Percentiles rank a stretch among this genome's conserved stretches.
These are phyloP conservation scores for Pichia cactophila DNA, from an alignment of 1,139 yeast species.

Conservation along the genomic window DNA sequence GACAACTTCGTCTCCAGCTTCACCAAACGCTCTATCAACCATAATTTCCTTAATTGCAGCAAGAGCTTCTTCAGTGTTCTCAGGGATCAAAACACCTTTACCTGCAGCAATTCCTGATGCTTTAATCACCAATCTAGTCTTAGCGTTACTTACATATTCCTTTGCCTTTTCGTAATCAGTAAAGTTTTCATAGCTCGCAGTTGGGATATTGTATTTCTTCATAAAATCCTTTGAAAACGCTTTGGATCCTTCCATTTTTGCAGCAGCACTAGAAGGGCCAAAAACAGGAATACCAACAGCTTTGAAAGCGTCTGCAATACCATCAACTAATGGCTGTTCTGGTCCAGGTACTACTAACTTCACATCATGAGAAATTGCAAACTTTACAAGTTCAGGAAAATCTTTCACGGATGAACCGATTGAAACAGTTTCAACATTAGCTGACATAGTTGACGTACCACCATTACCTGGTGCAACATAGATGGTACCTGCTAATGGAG, in stretches of 20 bases:
- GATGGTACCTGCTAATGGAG: slow-evolving; percentile 61
- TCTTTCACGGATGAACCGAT: slow-evolving; percentile 56
- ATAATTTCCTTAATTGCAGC: slow-evolving; percentile 81
- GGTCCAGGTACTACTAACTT: slow-evolving; percentile 93
- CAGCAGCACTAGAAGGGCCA: slow-evolving; percentile 90
- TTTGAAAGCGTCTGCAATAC: slow-evolving; percentile 63
- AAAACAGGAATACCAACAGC: slow-evolving; percentile 88
- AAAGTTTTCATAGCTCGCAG: slow-evolving; percentile 84
- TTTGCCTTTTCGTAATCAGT: slow-evolving; percentile 68
- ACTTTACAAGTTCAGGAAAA: slow-evolving; percentile 51
- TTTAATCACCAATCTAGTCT: slow-evolving; percentile 82
- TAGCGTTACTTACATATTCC: slow-evolving; percentile 54
- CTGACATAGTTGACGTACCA: slow-evolving; percentile 53
- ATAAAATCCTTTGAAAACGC: slow-evolving; percentile 90
- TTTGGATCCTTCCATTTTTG: slow-evolving; percentile 95
- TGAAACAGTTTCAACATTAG: slow-evolving; percentile 63
- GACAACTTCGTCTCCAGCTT: slow-evolving; percentile 94
- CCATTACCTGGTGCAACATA: slow-evolving; percentile 98
- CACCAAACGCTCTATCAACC: slow-evolving; percentile 84
- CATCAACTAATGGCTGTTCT: slow-evolving; percentile 97
- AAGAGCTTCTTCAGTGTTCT: slow-evolving; percentile 73
- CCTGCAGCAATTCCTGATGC: slow-evolving; percentile 99
- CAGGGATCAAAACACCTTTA: slow-evolving; percentile 93
- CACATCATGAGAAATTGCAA: slow-evolving; percentile 63
- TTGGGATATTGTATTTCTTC: slow-evolving; percentile 87